Evolutionary conservation across 2,329 filamentous ascomycete genomes (phyloP), one percentile per base, ranked within the genome.

Genomic region (Ramularia endophylla): DNA sequence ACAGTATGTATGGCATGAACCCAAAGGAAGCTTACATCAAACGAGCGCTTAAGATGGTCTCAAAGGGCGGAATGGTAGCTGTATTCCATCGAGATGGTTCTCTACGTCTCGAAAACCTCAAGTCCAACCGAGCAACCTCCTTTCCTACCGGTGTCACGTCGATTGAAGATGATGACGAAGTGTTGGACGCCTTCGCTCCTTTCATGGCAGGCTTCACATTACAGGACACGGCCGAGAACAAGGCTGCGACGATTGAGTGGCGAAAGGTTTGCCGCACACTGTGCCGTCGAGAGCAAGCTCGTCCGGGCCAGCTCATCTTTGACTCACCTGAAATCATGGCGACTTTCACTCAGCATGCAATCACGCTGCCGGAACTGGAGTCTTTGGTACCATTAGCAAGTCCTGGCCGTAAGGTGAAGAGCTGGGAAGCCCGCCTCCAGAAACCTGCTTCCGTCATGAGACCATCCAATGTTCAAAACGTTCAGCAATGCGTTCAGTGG

Each of bases 1-100:
- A 81, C 55, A 80, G 78, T 61, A 71, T 81, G 70, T 80, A 81
- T 48, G 75, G 74, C 44, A 74, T 81, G 71, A 65, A 64, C 0
- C 65, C 66, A 2, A 73, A 75, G 48, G 51, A 47, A n/a, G 54
- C 11, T 2, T 68, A 66, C 44, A 69, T 82, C 46, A 55, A 70
- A 54, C 50, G 45, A 13, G 68, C 73, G 2, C 72, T 81, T 22
- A 57, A 48, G 45, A 48, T 65, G 40, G 41, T 51, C 25, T 57
- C 62, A 47, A 47, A 59, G 42, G 63, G 52, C n/a, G 69, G 66
- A 40, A 54, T 75, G 18, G 68, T 78, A 1, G 63, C 71, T 2
- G 65, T 80, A 36, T 78, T 81, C 51, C 76, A 81, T 64, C 74
- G 71, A n/a, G 61, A 55, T 1, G n/a, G n/a, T n/a, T 46, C 43